Percentiles rank a stretch among this genome's conserved stretches.
Conservation (phyloP, 139 green algal genomes). For the Diplosphaera chodatii region DNA sequence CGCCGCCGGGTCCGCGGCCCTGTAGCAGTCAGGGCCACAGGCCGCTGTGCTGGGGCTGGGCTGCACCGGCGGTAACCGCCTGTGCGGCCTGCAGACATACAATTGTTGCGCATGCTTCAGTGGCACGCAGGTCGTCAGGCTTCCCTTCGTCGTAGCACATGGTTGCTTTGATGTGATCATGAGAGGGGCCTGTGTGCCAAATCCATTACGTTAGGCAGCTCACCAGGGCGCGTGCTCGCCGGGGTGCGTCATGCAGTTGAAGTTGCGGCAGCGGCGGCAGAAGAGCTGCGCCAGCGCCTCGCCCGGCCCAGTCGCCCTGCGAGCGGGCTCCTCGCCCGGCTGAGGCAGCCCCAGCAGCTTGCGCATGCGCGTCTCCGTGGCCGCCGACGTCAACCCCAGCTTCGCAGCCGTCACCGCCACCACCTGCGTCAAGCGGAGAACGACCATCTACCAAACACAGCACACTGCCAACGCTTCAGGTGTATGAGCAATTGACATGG, state of each 20-base stretch:
- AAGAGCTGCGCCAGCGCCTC: conserved; percentile 21
- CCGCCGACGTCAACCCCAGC: background rate
- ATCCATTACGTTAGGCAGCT: too few species aligned
- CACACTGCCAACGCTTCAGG: too few species aligned
- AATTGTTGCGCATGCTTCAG: too few species aligned
- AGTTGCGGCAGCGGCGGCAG: conserved; percentile 56
- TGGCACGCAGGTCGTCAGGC: too few species aligned
- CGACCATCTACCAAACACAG: too few species aligned
- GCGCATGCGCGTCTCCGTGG: background rate
- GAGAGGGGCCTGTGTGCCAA: too few species aligned
- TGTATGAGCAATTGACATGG: too few species aligned
- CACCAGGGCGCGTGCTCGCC: conserved; percentile 12
- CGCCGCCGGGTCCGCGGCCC: background rate
- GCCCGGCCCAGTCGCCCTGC: background rate
- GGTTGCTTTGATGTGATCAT: too few species aligned
- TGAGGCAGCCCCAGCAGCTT: conserved; percentile 3
- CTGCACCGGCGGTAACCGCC: conserved; percentile 1
- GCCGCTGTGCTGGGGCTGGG: background rate
- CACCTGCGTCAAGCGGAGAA: conserved; percentile 1
- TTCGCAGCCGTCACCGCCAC: background rate
- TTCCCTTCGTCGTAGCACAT: too few species aligned
- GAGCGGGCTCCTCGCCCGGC: background rate
- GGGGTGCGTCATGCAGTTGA: conserved; percentile 45
- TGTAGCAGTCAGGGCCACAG: conserved; percentile 35
- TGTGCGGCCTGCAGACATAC: conserved; percentile 13